Conservation (phyloP, 768 basidiomycete species). For the Naganishia vishniacii region DNA sequence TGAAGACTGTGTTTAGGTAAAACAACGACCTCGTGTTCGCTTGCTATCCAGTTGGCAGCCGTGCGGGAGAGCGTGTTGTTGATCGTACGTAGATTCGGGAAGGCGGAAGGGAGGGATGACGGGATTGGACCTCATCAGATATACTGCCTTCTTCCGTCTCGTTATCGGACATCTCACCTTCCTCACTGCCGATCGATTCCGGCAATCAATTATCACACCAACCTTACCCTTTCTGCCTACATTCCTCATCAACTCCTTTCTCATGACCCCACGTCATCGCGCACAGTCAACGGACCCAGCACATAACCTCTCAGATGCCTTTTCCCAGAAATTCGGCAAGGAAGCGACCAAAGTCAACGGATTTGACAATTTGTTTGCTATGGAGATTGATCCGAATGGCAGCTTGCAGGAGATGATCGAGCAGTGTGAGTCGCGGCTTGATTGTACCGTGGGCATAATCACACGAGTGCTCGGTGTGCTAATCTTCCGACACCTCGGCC, state of each 20-base stretch:
- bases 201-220: too few species aligned
- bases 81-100: slow-evolving; percentile 65
- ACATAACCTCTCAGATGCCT: slow-evolving; percentile 94
- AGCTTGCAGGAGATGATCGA: slow-evolving; percentile 99
- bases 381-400: slow-evolving; percentile 99
- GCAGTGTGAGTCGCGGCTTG: slow-evolving; percentile 59
- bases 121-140: neutral
- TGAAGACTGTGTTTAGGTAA: slow-evolving; percentile 61
- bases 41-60: slow-evolving; percentile 91
- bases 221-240: neutral
- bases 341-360: slow-evolving; percentile 98
- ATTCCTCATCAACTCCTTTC: neutral
- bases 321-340: slow-evolving; percentile 98
- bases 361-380: slow-evolving; percentile 90
- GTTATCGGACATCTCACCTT: too few species aligned
- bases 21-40: slow-evolving; percentile 94
- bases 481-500: too few species aligned
- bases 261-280: neutral
- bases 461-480: too few species aligned
- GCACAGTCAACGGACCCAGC: slow-evolving; percentile 95
- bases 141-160: slow-evolving; percentile 3
- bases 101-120: too few species aligned
- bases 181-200: too few species aligned
- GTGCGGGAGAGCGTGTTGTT: slow-evolving; percentile 90
- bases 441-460: too few species aligned